Evolutionary conservation across 2,329 filamentous ascomycete genomes (phyloP).

Genomic region (Xylaria sp.): DNA sequence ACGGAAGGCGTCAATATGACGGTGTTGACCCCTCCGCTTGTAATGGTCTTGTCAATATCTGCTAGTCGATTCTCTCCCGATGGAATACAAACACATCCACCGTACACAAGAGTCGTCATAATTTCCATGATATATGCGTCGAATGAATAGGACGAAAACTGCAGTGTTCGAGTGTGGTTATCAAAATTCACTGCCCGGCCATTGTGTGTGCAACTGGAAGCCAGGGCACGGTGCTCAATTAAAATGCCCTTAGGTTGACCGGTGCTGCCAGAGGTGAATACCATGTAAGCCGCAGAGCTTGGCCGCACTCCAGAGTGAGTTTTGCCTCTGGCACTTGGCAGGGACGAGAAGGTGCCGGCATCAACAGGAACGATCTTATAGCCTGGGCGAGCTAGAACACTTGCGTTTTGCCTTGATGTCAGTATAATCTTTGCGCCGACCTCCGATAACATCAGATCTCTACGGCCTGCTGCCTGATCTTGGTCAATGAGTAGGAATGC

Average conservation of each 20-base stretch:
- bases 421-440: constrained; percentile 2
- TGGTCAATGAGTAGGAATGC: not conserved
- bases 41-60: not conserved
- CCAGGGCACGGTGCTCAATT: constrained; percentile 4
- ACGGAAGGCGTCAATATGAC: constrained; percentile 20
- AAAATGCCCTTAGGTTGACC: constrained; percentile 14
- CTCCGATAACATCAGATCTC: not conserved
- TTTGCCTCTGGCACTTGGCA: not conserved
- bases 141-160: constrained; percentile 20
- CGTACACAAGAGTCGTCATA: not conserved
- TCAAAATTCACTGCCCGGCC: constrained; percentile 9
- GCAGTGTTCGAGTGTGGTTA: not conserved
- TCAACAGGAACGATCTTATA: not conserved
- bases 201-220: not conserved
- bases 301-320: not conserved
- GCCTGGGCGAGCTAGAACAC: not conserved
- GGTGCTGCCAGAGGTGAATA: constrained; percentile 11
- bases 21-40: not conserved
- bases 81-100: constrained; percentile 20
- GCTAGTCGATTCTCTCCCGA: constrained; percentile 6
- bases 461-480: constrained; percentile 4
- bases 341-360: not conserved
- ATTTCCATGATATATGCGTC: constrained; percentile 15
- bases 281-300: constrained; percentile 1
- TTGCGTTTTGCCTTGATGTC: not conserved